phyloP scores from a whole-genome alignment of 352 stramenopile species.

The Globisporangium ultimum region DNA sequence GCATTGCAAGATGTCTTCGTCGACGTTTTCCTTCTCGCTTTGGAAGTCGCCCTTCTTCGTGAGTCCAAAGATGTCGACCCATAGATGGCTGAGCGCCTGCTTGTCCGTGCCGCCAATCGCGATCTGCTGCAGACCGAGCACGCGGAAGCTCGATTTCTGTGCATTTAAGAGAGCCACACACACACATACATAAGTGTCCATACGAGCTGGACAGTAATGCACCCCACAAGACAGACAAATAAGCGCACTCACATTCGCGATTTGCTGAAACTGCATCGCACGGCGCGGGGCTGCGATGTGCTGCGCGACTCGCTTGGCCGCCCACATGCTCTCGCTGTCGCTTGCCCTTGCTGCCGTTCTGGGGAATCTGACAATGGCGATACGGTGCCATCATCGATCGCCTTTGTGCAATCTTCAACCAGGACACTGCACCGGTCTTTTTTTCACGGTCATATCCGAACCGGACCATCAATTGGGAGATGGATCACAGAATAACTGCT shows the following conservation, averaged over 20 bases:
- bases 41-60: slow-evolving; percentile 61
- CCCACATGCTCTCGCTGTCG: slow-evolving; percentile 12
- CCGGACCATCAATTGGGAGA: background rate
- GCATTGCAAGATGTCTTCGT: slow-evolving; percentile 96
- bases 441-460: background rate
- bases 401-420: background rate
- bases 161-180: background rate
- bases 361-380: background rate
- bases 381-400: background rate
- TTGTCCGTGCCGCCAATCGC: slow-evolving; percentile 94
- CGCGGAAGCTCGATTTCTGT: slow-evolving; percentile 82
- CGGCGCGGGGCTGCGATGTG: background rate
- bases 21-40: slow-evolving; percentile 95
- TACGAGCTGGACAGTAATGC: background rate
- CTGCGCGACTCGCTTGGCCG: slow-evolving; percentile 6
- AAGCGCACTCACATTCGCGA: slow-evolving; percentile 10
- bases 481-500: background rate
- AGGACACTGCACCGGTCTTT: background rate
- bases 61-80: slow-evolving; percentile 82
- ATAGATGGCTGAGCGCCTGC: slow-evolving; percentile 76
- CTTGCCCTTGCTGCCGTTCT: background rate
- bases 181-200: background rate
- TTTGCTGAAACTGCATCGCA: slow-evolving; percentile 18
- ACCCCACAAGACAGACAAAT: background rate
- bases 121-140: slow-evolving; percentile 98